Base-by-base conservation (phyloP, 2,329 filamentous ascomycete species). In the Aphanoascus verrucosus region DNA sequence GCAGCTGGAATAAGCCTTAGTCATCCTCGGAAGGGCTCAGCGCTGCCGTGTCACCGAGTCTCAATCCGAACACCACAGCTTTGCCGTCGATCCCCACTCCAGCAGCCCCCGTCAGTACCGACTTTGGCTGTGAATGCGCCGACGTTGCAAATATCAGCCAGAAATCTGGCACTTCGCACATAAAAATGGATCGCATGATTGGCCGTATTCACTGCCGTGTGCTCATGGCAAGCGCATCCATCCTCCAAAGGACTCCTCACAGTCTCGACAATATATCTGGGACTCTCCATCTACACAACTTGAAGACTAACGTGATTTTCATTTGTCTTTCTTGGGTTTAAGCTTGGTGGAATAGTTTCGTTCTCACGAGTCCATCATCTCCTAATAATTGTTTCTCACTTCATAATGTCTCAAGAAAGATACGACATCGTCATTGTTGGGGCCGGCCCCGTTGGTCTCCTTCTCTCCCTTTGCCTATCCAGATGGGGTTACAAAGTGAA, bases 401-500 rank as follows among this genome's bases (percentile, higher is more conserved):
- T 15, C 4, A 5, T 47, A 43, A 56, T 56, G 55, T 17, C 37
- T 19, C 54, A 63, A 62, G 74, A 78, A 54, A 76, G 72, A 52
- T 84, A 82, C 69, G 83, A 85, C 63, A 78, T 79, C 49, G 88
- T 95, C 61, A 89, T 95, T 60, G 78, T 95, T 53, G 90, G 90
- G 59, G 90, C 90, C 53, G 90, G 90, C 14, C 48, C 90, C 3
- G 88, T 90, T 40, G 90, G 90, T 53, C 79, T 95, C 55, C 83
- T 94, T 72, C 78, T 95, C 20, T 93, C 88, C 7, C 89, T 89
- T 31, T 91, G 86, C 66, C 79, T 96, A 57, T 86, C 88, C 56
- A 79, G 89, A 73, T 95, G 89, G 88, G 90, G 90, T 17, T 96
- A 95, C 76, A 88, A 82, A 68, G 88, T 96, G 69, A 94, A 91